phyloP scores from a whole-genome alignment of 805 yeast species.

The Candida wancherniae region DNA sequence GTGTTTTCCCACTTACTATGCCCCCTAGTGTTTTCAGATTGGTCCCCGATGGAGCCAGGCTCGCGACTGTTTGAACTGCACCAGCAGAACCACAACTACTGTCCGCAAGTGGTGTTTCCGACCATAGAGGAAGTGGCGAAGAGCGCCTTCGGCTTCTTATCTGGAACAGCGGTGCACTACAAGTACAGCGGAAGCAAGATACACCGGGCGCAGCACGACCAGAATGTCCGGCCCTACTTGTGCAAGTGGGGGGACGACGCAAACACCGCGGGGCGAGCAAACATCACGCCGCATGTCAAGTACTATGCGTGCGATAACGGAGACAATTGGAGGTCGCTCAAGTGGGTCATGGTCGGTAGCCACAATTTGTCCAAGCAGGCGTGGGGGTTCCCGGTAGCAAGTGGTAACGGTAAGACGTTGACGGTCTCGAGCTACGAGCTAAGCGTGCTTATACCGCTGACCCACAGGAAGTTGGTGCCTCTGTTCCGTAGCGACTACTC shows the following conservation, averaged over 20 bases:
- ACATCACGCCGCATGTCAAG: constrained; percentile 63
- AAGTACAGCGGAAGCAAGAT: constrained; percentile 24
- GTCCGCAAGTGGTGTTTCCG: constrained; percentile 43
- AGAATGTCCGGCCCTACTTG: constrained; percentile 39
- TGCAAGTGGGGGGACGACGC: constrained; percentile 37
- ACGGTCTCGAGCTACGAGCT: constrained; percentile 36
- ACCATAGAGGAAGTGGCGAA: constrained; percentile 34
- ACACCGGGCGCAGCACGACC: constrained; percentile 34
- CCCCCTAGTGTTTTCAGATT: constrained; percentile 36
- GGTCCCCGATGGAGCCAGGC: constrained; percentile 25
- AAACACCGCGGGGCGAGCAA: constrained; percentile 26
- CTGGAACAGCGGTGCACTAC: constrained; percentile 51
- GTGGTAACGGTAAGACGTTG: constrained; percentile 16
- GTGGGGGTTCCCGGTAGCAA: constrained; percentile 55
- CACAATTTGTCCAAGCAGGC: constrained; percentile 75
- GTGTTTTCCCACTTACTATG: constrained; percentile 45
- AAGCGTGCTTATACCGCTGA: constrained; percentile 28
- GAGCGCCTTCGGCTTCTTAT: constrained; percentile 40
- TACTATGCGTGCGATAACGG: constrained; percentile 53
- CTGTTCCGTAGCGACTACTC: constrained; percentile 34
- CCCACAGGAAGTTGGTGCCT: constrained; percentile 37
- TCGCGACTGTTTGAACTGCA: constrained; percentile 16
- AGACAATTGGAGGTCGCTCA: constrained; percentile 45
- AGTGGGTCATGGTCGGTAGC: constrained; percentile 72
- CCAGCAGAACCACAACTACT: constrained; percentile 22